Conservation (phyloP, 768 basidiomycete genomes). For the Boletus coccyginus region DNA sequence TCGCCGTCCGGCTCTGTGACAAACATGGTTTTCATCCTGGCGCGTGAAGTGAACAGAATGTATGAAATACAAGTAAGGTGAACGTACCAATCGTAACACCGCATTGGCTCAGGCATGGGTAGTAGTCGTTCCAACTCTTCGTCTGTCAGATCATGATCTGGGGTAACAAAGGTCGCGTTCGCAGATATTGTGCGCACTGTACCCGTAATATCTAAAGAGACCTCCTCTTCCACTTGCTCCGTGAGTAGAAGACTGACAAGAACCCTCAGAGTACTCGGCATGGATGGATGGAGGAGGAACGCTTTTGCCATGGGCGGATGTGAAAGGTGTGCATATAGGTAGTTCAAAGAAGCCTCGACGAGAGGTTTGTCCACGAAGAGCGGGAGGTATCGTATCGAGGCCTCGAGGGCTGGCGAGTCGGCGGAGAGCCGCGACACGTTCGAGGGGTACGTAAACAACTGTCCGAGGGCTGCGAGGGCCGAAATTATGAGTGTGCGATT, state of each 20-base stretch:
- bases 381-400: constrained; percentile 70
- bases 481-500: constrained; percentile 78
- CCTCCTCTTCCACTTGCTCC: constrained; percentile 71
- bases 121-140: constrained; percentile 66
- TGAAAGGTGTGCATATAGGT: constrained; percentile 72
- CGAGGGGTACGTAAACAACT: constrained; percentile 57
- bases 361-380: constrained; percentile 67
- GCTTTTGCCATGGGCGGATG: constrained; percentile 73
- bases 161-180: constrained; percentile 42
- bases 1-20: constrained; percentile 71
- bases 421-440: constrained; percentile 54
- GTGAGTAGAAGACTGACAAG: constrained; percentile 64
- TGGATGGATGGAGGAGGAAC: constrained; percentile 67
- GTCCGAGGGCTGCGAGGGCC: constrained; percentile 56
- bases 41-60: constrained; percentile 10
- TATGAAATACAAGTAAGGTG: neutral
- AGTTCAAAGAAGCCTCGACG: constrained; percentile 70
- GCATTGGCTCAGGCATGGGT: constrained; percentile 63
- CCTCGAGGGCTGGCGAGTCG: constrained; percentile 57
- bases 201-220: constrained; percentile 61
- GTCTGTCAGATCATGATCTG: constrained; percentile 64
- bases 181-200: constrained; percentile 58
- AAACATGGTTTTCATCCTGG: constrained; percentile 92
- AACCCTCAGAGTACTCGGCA: constrained; percentile 67
- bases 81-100: constrained; percentile 79